Evolutionary conservation across 306 rosid genomes (phyloP).

Genomic region (Prinsepia uniflora): DNA sequence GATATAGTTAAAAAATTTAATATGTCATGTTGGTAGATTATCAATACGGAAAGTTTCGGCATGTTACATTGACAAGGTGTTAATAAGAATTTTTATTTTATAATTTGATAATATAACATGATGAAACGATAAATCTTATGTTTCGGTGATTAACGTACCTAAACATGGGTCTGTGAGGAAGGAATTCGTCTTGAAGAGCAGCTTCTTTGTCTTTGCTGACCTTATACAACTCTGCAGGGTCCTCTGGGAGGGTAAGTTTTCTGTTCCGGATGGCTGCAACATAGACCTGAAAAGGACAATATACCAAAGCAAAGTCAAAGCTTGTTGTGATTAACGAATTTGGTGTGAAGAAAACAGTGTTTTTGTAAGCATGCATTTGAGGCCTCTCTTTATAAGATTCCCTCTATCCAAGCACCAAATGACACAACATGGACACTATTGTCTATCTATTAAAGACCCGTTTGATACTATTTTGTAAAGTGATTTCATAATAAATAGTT

Average conservation of each 20-base stretch:
- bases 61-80: neutral
- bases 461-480: no score
- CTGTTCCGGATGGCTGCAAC: conserved; percentile 77
- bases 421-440: no score
- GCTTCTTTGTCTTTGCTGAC: conserved; percentile 60
- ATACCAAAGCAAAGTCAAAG: neutral
- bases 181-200: conserved; percentile 47
- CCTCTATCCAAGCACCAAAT: neutral
- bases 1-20: no score
- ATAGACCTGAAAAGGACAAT: conserved; percentile 51
- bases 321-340: conserved; percentile 2
- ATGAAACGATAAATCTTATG: neutral
- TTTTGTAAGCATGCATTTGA: neutral
- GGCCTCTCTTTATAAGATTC: neutral
- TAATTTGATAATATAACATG: neutral
- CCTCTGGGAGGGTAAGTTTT: conserved; percentile 67
- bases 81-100: neutral
- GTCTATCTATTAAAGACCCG: neutral
- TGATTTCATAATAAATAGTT: no score
- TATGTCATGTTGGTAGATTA: no score
- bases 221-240: conserved; percentile 64
- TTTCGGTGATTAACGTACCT: conserved; percentile 33
- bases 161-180: conserved; percentile 62
- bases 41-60: no score
- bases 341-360: neutral